Evolutionary conservation across 202 grass and related monocot species (phyloP), one percentile per base, ranked within the genome.

Genomic region (Zoysia matrella): DNA sequence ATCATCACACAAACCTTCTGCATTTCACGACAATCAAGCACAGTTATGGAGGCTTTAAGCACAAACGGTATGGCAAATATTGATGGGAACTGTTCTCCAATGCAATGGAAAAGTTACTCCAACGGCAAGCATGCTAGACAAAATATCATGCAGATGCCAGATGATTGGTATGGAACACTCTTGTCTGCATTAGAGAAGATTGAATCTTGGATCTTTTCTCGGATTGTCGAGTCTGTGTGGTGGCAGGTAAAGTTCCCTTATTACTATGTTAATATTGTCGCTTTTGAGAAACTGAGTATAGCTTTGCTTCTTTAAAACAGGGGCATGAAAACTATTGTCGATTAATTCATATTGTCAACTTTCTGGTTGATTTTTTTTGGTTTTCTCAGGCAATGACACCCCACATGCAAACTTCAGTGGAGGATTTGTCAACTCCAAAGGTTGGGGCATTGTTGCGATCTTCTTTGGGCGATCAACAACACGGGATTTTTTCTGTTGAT

Each of bases 161-260:
- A 91, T 68, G 89, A 96, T 82, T 96, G 96, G 96, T 69, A 83
- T 41, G 91, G 96, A 77, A 90, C 93, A 47, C 56, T 96, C 11
- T 83, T 85, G 60, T 46, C 58, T 76, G 85, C 91, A 66, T 69
- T 99, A 68, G 90, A 92, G 77, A 99, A 92, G 80, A 94, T 99
- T 4, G 96, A 99, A 72, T 86, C 72, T 67, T 99, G 96, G 93
- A 92, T 95, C 62, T 98, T 98, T 86, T 88, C 85, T 75, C 87
- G 93, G 55, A 83, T 91, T 71, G 71, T 99, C 0, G 89, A 99
- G 68, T 99, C 92, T 55, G 91, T 99, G 54, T 99, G 96, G 96
- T 95, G 91, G 93, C 96, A 99, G 91, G 96, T 99, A 89, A 85
- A 76, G 44, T 6, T 50, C 40, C 61, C 54, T 54, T 58, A 70